Evolutionary conservation across 2,329 filamentous ascomycete species (phyloP).

Genomic region (Neonectria ditissima): DNA sequence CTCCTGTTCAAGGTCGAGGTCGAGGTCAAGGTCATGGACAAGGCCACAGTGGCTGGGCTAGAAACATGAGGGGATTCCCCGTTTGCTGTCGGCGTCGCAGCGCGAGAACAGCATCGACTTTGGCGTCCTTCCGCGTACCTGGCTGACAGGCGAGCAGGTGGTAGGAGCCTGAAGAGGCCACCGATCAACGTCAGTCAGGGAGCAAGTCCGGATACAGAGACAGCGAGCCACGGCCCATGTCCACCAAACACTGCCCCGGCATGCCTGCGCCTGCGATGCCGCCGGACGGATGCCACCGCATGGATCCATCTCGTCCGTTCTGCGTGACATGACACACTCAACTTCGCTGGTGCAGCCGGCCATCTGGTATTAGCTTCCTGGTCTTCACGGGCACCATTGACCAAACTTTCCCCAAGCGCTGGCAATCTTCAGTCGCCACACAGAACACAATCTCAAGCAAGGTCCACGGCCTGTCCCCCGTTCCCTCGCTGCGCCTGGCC

Average conservation of each 20-base stretch:
- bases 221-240: conserved; percentile 25
- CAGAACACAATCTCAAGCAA: conserved; percentile 19
- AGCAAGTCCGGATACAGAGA: neutral
- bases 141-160: neutral
- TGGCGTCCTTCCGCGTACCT: neutral
- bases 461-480: conserved; percentile 12
- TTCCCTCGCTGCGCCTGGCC: conserved; percentile 27
- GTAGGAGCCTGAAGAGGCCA: conserved; percentile 5
- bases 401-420: conserved; percentile 18
- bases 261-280: conserved; percentile 30
- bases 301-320: conserved; percentile 34
- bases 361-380: conserved; percentile 16
- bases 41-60: conserved; percentile 35
- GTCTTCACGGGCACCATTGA: conserved; percentile 5
- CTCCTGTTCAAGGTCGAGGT: conserved; percentile 30
- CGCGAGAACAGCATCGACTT: conserved; percentile 7
- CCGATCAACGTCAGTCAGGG: neutral
- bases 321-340: conserved; percentile 46
- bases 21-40: conserved; percentile 25
- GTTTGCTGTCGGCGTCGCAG: conserved; percentile 4
- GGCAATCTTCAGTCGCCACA: conserved; percentile 22
- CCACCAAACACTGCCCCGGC: conserved; percentile 44
- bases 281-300: conserved; percentile 41
- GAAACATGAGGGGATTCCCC: conserved; percentile 18
- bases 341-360: conserved; percentile 28